Evolutionary conservation across 768 basidiomycete species (phyloP).

Genomic region (Termitomyces eurrhizus): DNA sequence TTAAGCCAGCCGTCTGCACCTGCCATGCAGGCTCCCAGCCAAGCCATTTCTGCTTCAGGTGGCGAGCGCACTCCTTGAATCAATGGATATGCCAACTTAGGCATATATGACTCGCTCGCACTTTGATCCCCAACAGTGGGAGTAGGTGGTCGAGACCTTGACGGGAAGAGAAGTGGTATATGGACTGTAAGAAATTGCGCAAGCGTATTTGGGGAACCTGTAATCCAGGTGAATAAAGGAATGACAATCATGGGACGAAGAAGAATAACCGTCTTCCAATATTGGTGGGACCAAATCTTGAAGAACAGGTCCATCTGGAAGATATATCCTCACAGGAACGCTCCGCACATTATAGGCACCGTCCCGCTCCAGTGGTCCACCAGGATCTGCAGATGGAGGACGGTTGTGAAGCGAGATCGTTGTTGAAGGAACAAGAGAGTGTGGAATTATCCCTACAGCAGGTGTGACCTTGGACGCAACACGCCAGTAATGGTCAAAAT

Average conservation of each 20-base stretch:
- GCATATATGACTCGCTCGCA: conserved; percentile 29
- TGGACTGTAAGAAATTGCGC: conserved; percentile 63
- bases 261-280: conserved; percentile 61
- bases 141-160: conserved; percentile 39
- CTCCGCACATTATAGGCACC: conserved; percentile 85
- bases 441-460: conserved; percentile 57
- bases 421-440: conserved; percentile 51
- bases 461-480: conserved; percentile 93
- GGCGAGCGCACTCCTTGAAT: conserved; percentile 85
- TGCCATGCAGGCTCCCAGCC: conserved; percentile 89
- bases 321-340: conserved; percentile 84
- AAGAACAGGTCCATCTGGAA: conserved; percentile 86
- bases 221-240: conserved; percentile 1
- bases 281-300: conserved; percentile 87
- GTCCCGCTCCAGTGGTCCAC: conserved; percentile 58
- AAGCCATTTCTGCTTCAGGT: conserved; percentile 84
- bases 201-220: conserved; percentile 74
- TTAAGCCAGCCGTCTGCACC: conserved; percentile 97
- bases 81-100: conserved; percentile 69
- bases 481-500: conserved; percentile 93
- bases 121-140: conserved; percentile 37
- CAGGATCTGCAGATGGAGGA: conserved; percentile 61
- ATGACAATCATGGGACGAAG: not conserved
- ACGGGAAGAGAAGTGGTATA: conserved; percentile 77
- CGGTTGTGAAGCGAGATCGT: conserved; percentile 61